These are phyloP conservation scores for Eimeria sp. DNA, from an alignment of 169 alveolate species.

Conservation along the genomic window DNA sequence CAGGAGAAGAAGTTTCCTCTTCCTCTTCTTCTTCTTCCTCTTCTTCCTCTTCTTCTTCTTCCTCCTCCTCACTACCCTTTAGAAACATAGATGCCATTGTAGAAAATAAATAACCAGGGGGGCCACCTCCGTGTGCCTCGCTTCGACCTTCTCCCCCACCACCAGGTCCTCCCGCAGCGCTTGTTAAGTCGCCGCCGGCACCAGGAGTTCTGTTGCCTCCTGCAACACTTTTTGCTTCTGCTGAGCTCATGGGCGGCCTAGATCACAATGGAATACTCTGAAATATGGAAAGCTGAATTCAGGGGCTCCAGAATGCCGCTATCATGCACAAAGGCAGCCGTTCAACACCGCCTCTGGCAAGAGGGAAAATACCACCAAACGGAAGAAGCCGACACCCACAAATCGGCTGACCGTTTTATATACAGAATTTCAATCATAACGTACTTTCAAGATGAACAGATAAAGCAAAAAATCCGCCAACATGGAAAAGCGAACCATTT, in stretches of 20 bases:
- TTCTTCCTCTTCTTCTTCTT: constrained; percentile 66
- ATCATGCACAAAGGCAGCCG: too few species aligned
- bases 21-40: constrained; percentile 69
- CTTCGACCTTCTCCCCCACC: background rate
- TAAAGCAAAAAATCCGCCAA: too few species aligned
- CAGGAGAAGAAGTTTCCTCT: too few species aligned
- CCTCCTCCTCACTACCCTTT: constrained; percentile 41
- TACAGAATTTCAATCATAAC: too few species aligned
- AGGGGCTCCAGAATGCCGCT: too few species aligned
- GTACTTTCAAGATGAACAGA: too few species aligned
- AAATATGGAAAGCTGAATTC: too few species aligned
- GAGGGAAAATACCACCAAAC: too few species aligned
- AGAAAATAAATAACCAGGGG: background rate
- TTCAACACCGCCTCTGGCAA: too few species aligned
- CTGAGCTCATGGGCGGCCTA: constrained; percentile 26
- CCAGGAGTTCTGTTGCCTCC: constrained; percentile 18
- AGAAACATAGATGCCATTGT: constrained; percentile 24
- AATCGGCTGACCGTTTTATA: too few species aligned
- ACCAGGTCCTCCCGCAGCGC: background rate
- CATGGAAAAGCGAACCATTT: too few species aligned
- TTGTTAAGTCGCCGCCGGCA: background rate
- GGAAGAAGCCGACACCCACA: too few species aligned
- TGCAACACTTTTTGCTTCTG: background rate
- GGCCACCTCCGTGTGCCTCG: background rate
- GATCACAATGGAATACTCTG: background rate